phyloP scores from a whole-genome alignment of 805 yeast genomes.

The Metschnikowia similis region DNA sequence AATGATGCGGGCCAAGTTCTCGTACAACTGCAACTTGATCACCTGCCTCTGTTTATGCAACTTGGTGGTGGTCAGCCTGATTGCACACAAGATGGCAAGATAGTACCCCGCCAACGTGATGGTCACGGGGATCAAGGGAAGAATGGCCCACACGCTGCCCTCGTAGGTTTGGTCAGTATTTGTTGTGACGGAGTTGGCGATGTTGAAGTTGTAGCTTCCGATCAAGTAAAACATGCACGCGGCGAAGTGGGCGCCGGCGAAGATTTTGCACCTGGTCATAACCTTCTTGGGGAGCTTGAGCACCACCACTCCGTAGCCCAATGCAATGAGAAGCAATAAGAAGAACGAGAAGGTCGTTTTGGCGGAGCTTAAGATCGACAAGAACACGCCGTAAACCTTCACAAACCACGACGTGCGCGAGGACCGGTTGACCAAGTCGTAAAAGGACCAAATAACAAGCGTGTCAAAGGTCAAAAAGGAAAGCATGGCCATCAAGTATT shows the following conservation, averaged over 20 bases:
- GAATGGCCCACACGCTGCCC: slow-evolving; percentile 50
- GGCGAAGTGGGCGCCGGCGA: slow-evolving; percentile 36
- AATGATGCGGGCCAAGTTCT: slow-evolving; percentile 67
- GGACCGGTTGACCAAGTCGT: slow-evolving; percentile 69
- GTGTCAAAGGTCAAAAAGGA: slow-evolving; percentile 80
- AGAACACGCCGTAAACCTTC: slow-evolving; percentile 64
- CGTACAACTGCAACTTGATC: slow-evolving; percentile 86
- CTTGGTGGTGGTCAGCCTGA: slow-evolving; percentile 68
- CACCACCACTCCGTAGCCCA: slow-evolving; percentile 93
- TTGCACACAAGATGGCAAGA: slow-evolving; percentile 64
- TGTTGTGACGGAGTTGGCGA: slow-evolving; percentile 15
- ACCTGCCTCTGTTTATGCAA: slow-evolving; percentile 84
- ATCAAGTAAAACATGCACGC: slow-evolving; percentile 34
- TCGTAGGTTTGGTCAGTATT: not conserved
- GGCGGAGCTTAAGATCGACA: slow-evolving; percentile 74
- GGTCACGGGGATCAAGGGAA: slow-evolving; percentile 68
- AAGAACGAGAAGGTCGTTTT: slow-evolving; percentile 87
- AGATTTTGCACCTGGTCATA: slow-evolving; percentile 58
- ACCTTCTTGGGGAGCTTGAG: slow-evolving; percentile 72
- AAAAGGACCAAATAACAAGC: slow-evolving; percentile 86
- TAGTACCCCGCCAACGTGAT: slow-evolving; percentile 70
- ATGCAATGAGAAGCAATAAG: slow-evolving; percentile 73
- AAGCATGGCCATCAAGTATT: slow-evolving; percentile 82
- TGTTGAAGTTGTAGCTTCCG: slow-evolving; percentile 27
- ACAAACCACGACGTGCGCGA: slow-evolving; percentile 54